Evolutionary conservation across 306 rosid species (phyloP), one percentile per base, ranked within the genome.

Genomic region (Pterocarpus santalinus): DNA sequence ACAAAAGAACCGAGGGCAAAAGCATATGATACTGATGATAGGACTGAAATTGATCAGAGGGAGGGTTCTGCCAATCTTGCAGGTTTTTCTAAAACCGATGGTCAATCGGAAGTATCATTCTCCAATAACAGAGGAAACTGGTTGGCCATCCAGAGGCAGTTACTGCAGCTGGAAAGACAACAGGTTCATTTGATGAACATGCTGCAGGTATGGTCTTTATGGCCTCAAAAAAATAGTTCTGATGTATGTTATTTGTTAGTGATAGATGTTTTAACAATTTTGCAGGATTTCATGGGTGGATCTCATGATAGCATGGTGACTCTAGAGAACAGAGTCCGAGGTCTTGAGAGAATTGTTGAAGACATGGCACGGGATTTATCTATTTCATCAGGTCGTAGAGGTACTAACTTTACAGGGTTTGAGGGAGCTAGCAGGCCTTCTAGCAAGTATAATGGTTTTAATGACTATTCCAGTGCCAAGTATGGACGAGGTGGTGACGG

Each of bases 251-350:
- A 38, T 82, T 79, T 73, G 16, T 43, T 16, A 65, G 65, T 84
- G 69, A 75, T 30, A 15, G 15, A 46, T 71, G 67, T 41, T 70
- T 52, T 69, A 80, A 79, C 67, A 65, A 72, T 33, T 83, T 88
- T 85, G 87, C 88, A 96, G 99, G 99, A 92, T 89, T 96, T 96
- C 90, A 96, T 96, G 97, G 99, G 98, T 58, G 99, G 98, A 17
- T 96, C 98, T 46, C 99, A 93, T 86, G 97, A 96, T 87, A 75
- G 92, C 87, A 93, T 96, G 98, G 81, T 96, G 66, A 96, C 98
- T 77, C 83, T 96, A 82, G 99, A 96, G 90, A 96, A 96, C 80
- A 88, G 99, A 82, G 99, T 96, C 53, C 88, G 97, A 52, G 99
- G 97, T 22, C 99, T 96, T 61, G 99, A 96, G 91, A 92, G 99